phyloP scores from a whole-genome alignment of 768 basidiomycete species.

The Coprinopsis sp. region DNA sequence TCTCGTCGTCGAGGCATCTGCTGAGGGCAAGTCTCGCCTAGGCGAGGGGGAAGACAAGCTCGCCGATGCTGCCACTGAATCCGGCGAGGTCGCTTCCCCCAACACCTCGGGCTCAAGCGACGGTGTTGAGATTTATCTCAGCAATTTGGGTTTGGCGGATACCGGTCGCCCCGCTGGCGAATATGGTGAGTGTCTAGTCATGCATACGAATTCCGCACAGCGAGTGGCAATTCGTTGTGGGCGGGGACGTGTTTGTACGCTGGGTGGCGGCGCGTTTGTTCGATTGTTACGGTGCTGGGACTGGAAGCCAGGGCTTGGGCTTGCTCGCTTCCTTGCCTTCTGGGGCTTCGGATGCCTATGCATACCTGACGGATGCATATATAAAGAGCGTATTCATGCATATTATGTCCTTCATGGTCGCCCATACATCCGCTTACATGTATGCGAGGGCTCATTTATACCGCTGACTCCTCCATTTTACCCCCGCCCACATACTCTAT shows the following conservation, averaged over 20 bases:
- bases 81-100: neutral
- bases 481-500: neutral
- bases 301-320: no score
- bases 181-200: neutral
- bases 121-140: slow-evolving; percentile 34
- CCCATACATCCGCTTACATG: slow-evolving; percentile 2
- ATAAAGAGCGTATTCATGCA: neutral
- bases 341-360: neutral
- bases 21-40: no score
- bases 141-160: slow-evolving; percentile 27
- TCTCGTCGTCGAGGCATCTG: no score
- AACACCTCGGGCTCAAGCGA: slow-evolving; percentile 11
- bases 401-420: neutral
- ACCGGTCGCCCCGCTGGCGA: neutral
- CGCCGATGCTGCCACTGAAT: slow-evolving; percentile 3
- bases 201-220: no score
- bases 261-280: neutral
- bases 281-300: neutral
- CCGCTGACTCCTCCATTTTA: neutral
- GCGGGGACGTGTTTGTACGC: neutral
- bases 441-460: neutral
- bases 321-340: neutral
- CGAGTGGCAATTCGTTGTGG: neutral
- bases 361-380: slow-evolving; percentile 2
- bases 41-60: neutral